Base-by-base conservation (phyloP, 2,329 filamentous ascomycete species). In the Endoconidiophora laricicola region DNA sequence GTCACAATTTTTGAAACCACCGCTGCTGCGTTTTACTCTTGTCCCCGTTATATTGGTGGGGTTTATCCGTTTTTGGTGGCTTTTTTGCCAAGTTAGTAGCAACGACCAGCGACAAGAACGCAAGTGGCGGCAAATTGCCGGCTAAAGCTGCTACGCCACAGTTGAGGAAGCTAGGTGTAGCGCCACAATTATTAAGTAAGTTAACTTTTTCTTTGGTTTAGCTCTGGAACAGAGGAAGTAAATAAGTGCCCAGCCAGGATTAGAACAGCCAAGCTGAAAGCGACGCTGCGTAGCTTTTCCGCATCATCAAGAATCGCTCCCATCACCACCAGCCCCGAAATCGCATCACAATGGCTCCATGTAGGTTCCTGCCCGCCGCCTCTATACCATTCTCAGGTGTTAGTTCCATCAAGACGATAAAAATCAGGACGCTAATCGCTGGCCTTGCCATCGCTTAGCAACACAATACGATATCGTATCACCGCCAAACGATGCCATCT, bases 401-500 rank as follows among this genome's bases (percentile, higher is more conserved):
- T 39, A 22, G 12, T 36, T 2, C 38, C 36, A 5, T n/a, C 18
- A 22, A 2, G 38, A 12, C 18, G 36, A 24, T 43, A 14, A 43
- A 9, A 12, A 12, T 33, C 29, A 33, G 29, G 7, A 33, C 12
- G 12, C 29, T 33, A 33, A 33, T 12, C 29, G 29, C 23, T 14
- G 20, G 7, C 14, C 23, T 37, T 38, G 39, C 38, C 43, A 6
- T 22, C 41, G 37, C 16, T n/a, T 55, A 79, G 75, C 74, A 64
- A 71, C 79, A 56, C 86, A 94, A 72, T 88, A 85, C 67, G 83
- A 91, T 65, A 76, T 95, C 60, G 73, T 79, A 54, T 78, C 86
- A 58, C 81, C 87, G 44, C 91, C 91, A 9, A 76, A 74, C 57
- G 91, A 98, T 66, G 85, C 83, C 58, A 83, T 96, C 59, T 94